A percentile compares a stretch with the other conserved stretches of the same genome.
Evolutionary conservation across 2,329 filamentous ascomycete genomes (phyloP).

Genomic region (Corinectria fuckeliana): DNA sequence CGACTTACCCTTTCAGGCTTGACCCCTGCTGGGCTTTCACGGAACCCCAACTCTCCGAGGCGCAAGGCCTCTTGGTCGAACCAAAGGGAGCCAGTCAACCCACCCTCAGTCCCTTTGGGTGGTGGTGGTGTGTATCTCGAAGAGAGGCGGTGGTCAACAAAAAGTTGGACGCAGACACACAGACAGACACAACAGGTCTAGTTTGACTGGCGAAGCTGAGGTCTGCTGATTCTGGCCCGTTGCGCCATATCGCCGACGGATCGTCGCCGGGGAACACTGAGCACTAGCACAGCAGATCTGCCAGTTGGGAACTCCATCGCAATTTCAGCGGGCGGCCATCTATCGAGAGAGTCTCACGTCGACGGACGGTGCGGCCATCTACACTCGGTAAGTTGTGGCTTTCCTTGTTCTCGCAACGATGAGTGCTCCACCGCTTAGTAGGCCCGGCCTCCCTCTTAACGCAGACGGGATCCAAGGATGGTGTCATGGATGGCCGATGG

Average conservation of each 20-base stretch:
- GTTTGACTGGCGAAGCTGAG: slow-evolving; percentile 1
- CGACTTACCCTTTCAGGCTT: slow-evolving; percentile 22
- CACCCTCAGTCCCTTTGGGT: slow-evolving; percentile 8
- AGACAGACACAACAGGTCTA: slow-evolving; percentile 14
- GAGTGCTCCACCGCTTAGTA: neutral
- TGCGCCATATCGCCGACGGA: slow-evolving; percentile 16
- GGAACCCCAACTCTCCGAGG: slow-evolving; percentile 28
- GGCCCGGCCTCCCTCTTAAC: slow-evolving; percentile 8
- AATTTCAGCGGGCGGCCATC: slow-evolving; percentile 31
- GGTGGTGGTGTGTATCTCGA: slow-evolving; percentile 8
- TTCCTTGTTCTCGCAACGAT: slow-evolving; percentile 7
- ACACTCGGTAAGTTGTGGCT: slow-evolving; percentile 22
- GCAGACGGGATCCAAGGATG: slow-evolving; percentile 1
- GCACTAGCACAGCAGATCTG: slow-evolving; percentile 9
- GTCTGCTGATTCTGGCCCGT: slow-evolving; percentile 18
- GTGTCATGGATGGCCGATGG: neutral
- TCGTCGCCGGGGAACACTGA: slow-evolving; percentile 16
- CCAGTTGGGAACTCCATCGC: slow-evolving; percentile 26
- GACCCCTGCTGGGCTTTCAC: slow-evolving; percentile 31
- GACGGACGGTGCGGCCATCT: slow-evolving; percentile 15
- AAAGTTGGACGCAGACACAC: slow-evolving; percentile 32
- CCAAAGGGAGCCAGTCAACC: slow-evolving; percentile 5
- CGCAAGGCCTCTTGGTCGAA: slow-evolving; percentile 23
- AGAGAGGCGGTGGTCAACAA: slow-evolving; percentile 29
- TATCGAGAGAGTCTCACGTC: slow-evolving; percentile 8